Percentiles rank a stretch among this genome's conserved stretches.
Evolutionary conservation across 2,329 filamentous ascomycete species (phyloP).

Genomic region (Paecilomyces sp.): DNA sequence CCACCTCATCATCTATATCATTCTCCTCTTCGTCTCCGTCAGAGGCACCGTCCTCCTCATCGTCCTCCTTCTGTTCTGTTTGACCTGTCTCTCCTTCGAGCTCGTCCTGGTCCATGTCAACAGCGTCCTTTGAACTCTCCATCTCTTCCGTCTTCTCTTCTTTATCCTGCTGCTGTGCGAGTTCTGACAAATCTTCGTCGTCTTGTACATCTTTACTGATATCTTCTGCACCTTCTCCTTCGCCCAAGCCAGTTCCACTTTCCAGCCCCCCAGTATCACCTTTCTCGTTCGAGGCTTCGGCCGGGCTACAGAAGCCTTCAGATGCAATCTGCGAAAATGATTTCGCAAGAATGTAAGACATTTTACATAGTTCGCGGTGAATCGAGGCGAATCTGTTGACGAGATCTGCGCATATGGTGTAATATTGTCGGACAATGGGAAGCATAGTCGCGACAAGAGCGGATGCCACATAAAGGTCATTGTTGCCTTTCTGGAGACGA

Average conservation of each 20-base stretch:
- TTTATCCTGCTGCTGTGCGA: constrained; percentile 76
- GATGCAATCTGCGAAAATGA: constrained; percentile 71
- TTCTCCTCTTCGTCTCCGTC: constrained; percentile 60
- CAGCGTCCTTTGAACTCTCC: constrained; percentile 40
- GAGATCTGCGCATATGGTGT: constrained; percentile 51
- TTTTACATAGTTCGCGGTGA: constrained; percentile 64
- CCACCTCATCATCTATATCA: constrained; percentile 79
- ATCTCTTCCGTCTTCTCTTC: constrained; percentile 43
- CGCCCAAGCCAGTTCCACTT: constrained; percentile 84
- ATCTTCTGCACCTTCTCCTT: constrained; percentile 91
- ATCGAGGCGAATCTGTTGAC: constrained; percentile 54
- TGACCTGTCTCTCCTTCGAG: constrained; percentile 79
- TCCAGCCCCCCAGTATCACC: constrained; percentile 74
- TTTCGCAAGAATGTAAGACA: constrained; percentile 68
- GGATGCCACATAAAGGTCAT: constrained; percentile 40
- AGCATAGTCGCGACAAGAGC: constrained; percentile 55
- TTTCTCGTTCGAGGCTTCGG: constrained; percentile 67
- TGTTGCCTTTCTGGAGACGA: constrained; percentile 35
- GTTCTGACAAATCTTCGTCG: constrained; percentile 85
- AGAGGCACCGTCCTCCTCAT: constrained; percentile 56
- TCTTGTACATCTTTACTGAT: constrained; percentile 95
- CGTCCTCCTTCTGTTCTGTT: constrained; percentile 34
- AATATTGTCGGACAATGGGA: constrained; percentile 72
- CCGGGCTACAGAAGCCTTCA: constrained; percentile 85
- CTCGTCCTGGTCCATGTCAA: constrained; percentile 69